Conservation (phyloP, 2,329 filamentous ascomycete species). For the Chrysoporthe puriensis region DNA sequence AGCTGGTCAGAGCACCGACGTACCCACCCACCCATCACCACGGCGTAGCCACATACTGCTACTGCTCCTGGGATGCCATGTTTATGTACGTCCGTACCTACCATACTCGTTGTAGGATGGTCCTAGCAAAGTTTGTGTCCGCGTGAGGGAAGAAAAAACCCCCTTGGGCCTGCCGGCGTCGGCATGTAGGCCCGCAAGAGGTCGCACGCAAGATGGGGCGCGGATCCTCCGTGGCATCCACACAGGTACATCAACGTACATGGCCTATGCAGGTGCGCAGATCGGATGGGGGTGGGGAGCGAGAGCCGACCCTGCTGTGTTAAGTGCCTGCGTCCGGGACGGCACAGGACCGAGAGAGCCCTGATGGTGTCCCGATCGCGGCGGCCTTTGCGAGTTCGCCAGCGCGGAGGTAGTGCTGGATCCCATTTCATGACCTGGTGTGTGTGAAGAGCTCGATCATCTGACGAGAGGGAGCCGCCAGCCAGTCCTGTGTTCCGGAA, state of each 20-base stretch:
- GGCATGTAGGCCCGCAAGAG: neutral
- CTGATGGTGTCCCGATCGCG: neutral
- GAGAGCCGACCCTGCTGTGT: too few relatives aligned
- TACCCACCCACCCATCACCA: neutral
- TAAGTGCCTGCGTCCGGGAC: neutral
- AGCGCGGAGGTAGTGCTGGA: neutral
- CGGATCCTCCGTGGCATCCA: neutral
- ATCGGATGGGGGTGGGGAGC: neutral
- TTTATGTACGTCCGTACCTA: too few relatives aligned
- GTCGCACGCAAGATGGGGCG: neutral
- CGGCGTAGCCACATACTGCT: too few relatives aligned
- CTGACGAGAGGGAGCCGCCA: neutral
- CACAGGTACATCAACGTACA: neutral
- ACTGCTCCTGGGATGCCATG: too few relatives aligned
- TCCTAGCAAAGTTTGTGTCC: neutral
- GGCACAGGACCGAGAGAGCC: neutral
- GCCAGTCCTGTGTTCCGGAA: neutral
- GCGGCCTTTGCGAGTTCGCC: neutral
- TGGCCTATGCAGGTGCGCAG: neutral
- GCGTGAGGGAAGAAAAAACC: too few relatives aligned
- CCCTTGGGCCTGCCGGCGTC: neutral
- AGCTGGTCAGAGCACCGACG: neutral
- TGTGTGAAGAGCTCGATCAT: neutral
- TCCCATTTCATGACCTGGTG: neutral
- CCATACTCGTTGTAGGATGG: neutral